Conservation (phyloP, 2,329 filamentous ascomycete genomes). For the Colletotrichum sp. region DNA sequence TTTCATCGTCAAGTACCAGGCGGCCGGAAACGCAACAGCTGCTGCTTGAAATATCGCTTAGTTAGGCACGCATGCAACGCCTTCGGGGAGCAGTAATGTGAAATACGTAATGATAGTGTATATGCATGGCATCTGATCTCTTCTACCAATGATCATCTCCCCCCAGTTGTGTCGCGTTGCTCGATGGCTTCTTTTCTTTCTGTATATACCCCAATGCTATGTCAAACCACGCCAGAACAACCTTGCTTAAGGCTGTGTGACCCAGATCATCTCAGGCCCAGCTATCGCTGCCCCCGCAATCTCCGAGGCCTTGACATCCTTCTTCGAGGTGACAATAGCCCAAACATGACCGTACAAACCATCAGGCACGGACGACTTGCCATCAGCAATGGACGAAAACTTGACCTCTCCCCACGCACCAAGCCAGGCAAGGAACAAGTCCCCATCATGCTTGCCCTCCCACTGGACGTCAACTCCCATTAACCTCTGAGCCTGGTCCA, state of each 20-base stretch:
- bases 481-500: not conserved
- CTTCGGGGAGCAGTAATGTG: not conserved
- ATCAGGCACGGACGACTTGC: constrained; percentile 30
- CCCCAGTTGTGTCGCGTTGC: rapidly evolving
- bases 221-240: not conserved
- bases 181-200: not conserved
- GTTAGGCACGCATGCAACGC: rapidly evolving
- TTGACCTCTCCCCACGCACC: constrained; percentile 38
- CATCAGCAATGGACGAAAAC: constrained; percentile 32
- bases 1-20: constrained; percentile 17
- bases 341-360: constrained; percentile 40
- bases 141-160: not conserved
- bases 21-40: not conserved
- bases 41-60: not conserved
- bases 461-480: constrained; percentile 10
- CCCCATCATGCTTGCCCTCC: constrained; percentile 23
- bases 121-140: not conserved
- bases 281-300: constrained; percentile 31
- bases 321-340: constrained; percentile 34
- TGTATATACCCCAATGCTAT: not conserved
- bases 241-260: constrained; percentile 1
- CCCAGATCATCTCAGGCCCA: constrained; percentile 40
- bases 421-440: constrained; percentile 39
- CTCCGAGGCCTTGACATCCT: constrained; percentile 24
- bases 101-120: not conserved